Percentiles rank a stretch among this genome's conserved stretches.
These are phyloP conservation scores for Citeromyces hawaiiensis DNA, from an alignment of 1,139 yeast genomes.

Conservation along the genomic window DNA sequence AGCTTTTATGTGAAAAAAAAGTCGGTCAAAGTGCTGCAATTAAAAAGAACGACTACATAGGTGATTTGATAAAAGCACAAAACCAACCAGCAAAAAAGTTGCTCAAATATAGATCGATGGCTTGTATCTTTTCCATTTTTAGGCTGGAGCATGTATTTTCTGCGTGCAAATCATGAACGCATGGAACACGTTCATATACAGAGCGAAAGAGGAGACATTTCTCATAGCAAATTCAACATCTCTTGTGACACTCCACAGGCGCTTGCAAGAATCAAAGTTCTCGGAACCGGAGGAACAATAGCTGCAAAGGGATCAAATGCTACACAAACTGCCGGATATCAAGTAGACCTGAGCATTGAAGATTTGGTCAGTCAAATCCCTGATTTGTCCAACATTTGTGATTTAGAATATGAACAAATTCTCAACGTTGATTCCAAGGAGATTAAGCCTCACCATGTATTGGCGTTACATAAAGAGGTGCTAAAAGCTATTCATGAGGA, in stretches of 20 bases:
- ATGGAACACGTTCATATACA: not conserved
- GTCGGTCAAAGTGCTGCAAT: too few relatives aligned
- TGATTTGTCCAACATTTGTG: conserved; percentile 43
- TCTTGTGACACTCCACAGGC: not conserved
- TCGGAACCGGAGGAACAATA: conserved; percentile 67
- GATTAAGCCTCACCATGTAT: conserved; percentile 26
- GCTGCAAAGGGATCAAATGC: conserved; percentile 48
- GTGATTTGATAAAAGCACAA: too few relatives aligned
- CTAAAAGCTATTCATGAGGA: conserved; percentile 16
- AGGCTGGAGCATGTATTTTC: too few relatives aligned
- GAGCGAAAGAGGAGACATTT: not conserved
- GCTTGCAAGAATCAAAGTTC: conserved; percentile 25
- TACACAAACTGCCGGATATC: conserved; percentile 54
- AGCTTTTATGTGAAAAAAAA: too few relatives aligned
- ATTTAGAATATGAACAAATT: conserved; percentile 50
- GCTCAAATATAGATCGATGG: too few relatives aligned
- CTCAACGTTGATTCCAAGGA: conserved; percentile 57
- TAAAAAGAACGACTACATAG: too few relatives aligned
- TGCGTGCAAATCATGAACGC: not conserved
- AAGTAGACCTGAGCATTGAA: conserved; percentile 53
- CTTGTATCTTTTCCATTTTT: too few relatives aligned
- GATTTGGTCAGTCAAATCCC: conserved; percentile 47
- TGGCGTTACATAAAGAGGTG: conserved; percentile 26
- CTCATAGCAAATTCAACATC: not conserved
- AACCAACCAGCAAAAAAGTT: too few relatives aligned